A percentile compares a stretch with the other conserved stretches of the same genome.
These are phyloP conservation scores for Lyophyllum atratum DNA, from an alignment of 768 basidiomycete species.

Conservation along the genomic window DNA sequence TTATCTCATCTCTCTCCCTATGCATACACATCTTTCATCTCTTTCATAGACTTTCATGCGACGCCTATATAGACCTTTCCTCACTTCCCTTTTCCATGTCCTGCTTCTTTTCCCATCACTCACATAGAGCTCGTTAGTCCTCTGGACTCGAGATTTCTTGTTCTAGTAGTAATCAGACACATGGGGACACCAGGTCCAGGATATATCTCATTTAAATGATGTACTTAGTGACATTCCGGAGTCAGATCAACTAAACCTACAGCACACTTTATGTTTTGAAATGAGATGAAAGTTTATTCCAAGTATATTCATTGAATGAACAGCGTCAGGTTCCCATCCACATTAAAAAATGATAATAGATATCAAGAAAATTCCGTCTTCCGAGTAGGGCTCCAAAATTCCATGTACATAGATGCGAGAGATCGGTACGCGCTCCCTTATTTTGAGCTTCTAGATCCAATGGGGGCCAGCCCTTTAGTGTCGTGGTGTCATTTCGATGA, in stretches of 20 bases:
- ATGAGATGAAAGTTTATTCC: no score
- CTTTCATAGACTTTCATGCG: neutral
- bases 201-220: no score
- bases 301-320: neutral
- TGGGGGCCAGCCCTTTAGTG: slow-evolving; percentile 11
- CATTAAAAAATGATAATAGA: neutral
- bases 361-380: neutral
- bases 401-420: neutral
- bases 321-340: neutral
- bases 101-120: neutral
- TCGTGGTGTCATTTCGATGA: slow-evolving; percentile 36
- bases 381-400: neutral
- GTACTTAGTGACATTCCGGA: no score
- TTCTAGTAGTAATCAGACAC: no score
- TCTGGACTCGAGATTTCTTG: no score
- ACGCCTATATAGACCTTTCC: neutral
- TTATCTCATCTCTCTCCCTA: neutral
- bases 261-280: no score
- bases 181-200: no score
- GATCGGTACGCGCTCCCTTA: neutral
- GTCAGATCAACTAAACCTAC: no score
- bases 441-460: neutral
- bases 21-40: neutral
- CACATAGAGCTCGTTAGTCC: neutral
- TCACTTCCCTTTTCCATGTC: neutral